These are phyloP conservation scores for Thamnidium elegans DNA, from an alignment of 192 early-diverging fungal species.

Conservation along the genomic window DNA sequence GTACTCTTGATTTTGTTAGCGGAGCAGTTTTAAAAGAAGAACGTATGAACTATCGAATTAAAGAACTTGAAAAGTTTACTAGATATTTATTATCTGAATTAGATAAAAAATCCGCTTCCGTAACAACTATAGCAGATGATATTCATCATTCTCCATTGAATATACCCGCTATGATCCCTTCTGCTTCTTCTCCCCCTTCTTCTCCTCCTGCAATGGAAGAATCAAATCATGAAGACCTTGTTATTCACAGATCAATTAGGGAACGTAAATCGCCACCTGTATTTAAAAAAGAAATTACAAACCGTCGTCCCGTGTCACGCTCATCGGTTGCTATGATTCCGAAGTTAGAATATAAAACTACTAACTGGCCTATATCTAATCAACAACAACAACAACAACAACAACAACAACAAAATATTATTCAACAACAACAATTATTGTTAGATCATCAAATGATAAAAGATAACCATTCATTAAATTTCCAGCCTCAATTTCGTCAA, in stretches of 20 bases:
- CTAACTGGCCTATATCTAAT: too few species aligned
- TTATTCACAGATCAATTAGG: too few species aligned
- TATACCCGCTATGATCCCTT: too few species aligned
- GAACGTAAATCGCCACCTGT: too few species aligned
- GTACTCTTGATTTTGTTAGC: constrained; percentile 62
- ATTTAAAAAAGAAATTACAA: too few species aligned
- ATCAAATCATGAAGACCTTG: too few species aligned
- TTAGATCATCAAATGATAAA: not conserved
- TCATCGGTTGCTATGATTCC: not conserved
- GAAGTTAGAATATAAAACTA: not conserved
- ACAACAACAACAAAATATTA: not conserved
- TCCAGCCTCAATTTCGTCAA: not conserved
- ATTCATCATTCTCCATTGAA: too few species aligned
- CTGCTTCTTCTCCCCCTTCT: too few species aligned
- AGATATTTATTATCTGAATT: constrained; percentile 14
- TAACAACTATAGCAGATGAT: too few species aligned
- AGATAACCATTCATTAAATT: not conserved
- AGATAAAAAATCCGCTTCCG: not conserved
- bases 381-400: not conserved
- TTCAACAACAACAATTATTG: not conserved
- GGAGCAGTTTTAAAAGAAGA: constrained; percentile 22
- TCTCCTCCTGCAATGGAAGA: too few species aligned
- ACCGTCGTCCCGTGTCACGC: not conserved
- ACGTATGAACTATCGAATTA: constrained; percentile 21
- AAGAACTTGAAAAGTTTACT: constrained; percentile 19